Evolutionary conservation across 1,284 basidiomycete genomes (phyloP).

Genomic region (Ustilago nuda): DNA sequence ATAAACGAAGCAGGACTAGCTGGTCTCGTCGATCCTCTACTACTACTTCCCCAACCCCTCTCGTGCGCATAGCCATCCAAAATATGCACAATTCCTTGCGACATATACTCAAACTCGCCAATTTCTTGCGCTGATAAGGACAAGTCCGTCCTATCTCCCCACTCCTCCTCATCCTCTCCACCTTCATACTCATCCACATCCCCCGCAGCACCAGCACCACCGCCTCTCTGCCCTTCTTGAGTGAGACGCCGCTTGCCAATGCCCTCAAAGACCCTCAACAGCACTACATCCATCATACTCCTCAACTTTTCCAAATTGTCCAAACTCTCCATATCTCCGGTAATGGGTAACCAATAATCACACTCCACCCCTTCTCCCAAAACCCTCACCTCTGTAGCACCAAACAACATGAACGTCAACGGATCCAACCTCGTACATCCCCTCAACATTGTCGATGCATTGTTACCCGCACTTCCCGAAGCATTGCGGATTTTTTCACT

Average conservation of each 20-base stretch:
- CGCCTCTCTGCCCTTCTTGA: conserved; percentile 4
- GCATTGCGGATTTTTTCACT: conserved; percentile 86
- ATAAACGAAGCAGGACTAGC: conserved; percentile 36
- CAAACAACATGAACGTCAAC: conserved; percentile 91
- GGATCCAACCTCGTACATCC: conserved; percentile 79
- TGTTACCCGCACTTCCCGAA: conserved; percentile 70
- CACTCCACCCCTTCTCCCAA: conserved; percentile 74
- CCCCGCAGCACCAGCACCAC: not conserved
- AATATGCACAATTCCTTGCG: conserved; percentile 56
- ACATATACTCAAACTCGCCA: conserved; percentile 61
- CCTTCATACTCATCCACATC: conserved; percentile 30
- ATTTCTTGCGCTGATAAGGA: conserved; percentile 58
- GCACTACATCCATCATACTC: conserved; percentile 81
- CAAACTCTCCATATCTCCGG: conserved; percentile 79
- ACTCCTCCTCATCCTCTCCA: conserved; percentile 35
- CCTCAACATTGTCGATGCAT: conserved; percentile 79
- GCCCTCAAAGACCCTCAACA: conserved; percentile 92
- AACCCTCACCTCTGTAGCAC: conserved; percentile 79
- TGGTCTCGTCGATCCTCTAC: conserved; percentile 42
- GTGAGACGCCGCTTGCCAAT: conserved; percentile 48
- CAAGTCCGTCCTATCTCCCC: conserved; percentile 50
- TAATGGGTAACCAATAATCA: conserved; percentile 90
- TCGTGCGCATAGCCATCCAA: conserved; percentile 60
- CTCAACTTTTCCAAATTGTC: conserved; percentile 89
- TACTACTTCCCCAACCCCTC: conserved; percentile 38